Evolutionary conservation across 176 grass and related monocot species (phyloP).

Genomic region (Eleusine indica): DNA sequence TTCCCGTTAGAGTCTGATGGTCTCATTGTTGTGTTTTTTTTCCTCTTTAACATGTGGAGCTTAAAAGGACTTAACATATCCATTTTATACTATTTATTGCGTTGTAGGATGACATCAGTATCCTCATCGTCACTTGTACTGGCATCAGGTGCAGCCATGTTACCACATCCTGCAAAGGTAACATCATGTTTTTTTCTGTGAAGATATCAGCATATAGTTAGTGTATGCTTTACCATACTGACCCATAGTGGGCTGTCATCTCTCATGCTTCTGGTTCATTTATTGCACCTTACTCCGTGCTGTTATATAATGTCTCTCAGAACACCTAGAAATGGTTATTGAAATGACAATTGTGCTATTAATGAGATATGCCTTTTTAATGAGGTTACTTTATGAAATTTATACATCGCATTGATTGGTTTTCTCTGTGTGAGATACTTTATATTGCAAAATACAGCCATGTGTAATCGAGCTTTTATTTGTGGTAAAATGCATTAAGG

Average conservation of each 20-base stretch:
- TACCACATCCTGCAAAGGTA: constrained; percentile 99
- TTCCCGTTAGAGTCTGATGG: background rate
- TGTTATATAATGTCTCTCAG: background rate
- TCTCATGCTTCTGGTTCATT: background rate
- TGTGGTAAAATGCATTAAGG: background rate
- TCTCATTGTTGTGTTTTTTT: constrained; percentile 26
- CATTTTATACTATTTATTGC: constrained; percentile 27
- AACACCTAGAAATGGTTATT: constrained; percentile 2
- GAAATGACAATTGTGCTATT: constrained; percentile 13
- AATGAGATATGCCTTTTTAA: background rate
- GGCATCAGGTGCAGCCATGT: constrained; percentile 81
- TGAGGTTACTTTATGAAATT: background rate
- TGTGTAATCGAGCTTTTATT: background rate
- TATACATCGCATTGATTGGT: background rate
- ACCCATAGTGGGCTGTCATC: background rate
- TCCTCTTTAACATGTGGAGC: constrained; percentile 4
- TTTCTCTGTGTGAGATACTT: background rate
- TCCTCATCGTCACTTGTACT: constrained; percentile 52
- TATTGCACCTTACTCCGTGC: background rate
- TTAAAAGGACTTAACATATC: background rate
- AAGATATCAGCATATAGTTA: background rate
- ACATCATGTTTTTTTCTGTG: background rate
- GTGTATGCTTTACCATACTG: background rate
- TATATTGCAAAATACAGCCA: background rate
- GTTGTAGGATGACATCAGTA: constrained; percentile 51